A percentile compares a stretch with the other conserved stretches of the same genome.
These are phyloP conservation scores for Rhodocollybia butyracea DNA, from an alignment of 768 basidiomycete species.

Conservation along the genomic window DNA sequence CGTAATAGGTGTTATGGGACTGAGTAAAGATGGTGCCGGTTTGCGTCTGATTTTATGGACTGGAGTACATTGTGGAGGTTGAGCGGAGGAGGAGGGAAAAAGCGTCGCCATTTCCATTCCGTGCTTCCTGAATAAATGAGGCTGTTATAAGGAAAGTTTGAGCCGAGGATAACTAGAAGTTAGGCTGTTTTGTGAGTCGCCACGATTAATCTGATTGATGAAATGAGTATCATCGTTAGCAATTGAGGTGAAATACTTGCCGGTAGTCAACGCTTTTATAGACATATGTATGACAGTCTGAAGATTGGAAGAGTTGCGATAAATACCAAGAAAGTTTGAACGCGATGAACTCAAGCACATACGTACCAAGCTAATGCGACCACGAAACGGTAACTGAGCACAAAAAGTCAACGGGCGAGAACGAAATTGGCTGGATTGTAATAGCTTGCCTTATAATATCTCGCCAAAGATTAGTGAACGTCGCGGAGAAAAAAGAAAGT, in stretches of 20 bases:
- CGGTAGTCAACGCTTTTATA: too few relatives aligned
- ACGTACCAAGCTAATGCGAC: too few relatives aligned
- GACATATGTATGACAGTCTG: too few relatives aligned
- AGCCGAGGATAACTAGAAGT: background rate
- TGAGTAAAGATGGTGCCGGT: slow-evolving; percentile 50
- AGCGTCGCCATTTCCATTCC: background rate
- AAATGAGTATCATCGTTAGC: too few relatives aligned
- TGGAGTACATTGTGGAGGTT: background rate
- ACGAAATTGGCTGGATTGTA: too few relatives aligned
- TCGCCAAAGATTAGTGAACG: background rate
- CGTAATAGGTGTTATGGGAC: slow-evolving; percentile 26
- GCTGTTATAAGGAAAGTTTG: background rate
- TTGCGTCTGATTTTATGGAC: slow-evolving; percentile 43
- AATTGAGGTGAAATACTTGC: too few relatives aligned
- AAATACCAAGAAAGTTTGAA: too few relatives aligned
- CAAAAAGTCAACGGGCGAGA: background rate
- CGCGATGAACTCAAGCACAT: too few relatives aligned
- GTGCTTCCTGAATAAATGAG: background rate
- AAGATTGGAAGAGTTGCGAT: too few relatives aligned
- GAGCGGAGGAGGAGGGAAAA: background rate
- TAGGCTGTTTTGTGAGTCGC: background rate
- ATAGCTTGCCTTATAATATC: background rate
- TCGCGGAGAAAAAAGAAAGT: background rate
- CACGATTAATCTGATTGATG: too few relatives aligned
- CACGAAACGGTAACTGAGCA: too few relatives aligned